These are phyloP conservation scores for Fusarium devonianum DNA, from an alignment of 2,329 filamentous ascomycete species.

Conservation along the genomic window DNA sequence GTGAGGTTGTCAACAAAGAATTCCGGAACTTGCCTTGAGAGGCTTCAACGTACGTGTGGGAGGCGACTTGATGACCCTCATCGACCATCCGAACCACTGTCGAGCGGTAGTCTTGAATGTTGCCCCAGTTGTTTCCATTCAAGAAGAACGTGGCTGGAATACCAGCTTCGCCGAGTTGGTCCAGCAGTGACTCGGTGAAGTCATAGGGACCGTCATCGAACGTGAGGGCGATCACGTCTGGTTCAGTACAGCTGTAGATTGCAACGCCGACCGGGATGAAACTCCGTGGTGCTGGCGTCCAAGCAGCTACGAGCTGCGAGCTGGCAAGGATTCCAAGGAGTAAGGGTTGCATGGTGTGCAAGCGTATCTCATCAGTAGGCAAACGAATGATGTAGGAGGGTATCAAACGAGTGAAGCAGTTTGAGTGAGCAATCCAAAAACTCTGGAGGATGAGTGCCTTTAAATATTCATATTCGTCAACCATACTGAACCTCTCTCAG, in stretches of 20 bases:
- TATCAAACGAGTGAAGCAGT: no score
- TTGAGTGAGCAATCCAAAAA: no score
- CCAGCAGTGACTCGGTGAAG: slow-evolving; percentile 47
- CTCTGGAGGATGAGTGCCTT: no score
- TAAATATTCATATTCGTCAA: neutral
- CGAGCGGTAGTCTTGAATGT: slow-evolving; percentile 32
- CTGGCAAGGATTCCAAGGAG: neutral
- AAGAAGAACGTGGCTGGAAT: slow-evolving; percentile 44
- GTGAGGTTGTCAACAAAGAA: slow-evolving; percentile 18
- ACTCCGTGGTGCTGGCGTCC: neutral
- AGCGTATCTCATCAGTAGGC: no score
- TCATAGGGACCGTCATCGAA: slow-evolving; percentile 51
- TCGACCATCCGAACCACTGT: slow-evolving; percentile 50
- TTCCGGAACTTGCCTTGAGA: slow-evolving; percentile 18
- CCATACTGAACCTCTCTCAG: neutral
- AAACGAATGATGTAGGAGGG: neutral
- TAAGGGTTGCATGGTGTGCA: neutral
- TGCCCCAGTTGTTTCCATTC: slow-evolving; percentile 36
- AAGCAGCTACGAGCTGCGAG: neutral
- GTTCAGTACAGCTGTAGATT: slow-evolving; percentile 36
- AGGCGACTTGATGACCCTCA: slow-evolving; percentile 63
- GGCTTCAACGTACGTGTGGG: slow-evolving; percentile 46
- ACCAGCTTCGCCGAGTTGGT: slow-evolving; percentile 35
- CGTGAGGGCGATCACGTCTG: slow-evolving; percentile 46
- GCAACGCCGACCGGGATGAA: slow-evolving; percentile 18